These are phyloP conservation scores for Lactifluus pinguis DNA, from an alignment of 768 basidiomycete species.

Conservation along the genomic window DNA sequence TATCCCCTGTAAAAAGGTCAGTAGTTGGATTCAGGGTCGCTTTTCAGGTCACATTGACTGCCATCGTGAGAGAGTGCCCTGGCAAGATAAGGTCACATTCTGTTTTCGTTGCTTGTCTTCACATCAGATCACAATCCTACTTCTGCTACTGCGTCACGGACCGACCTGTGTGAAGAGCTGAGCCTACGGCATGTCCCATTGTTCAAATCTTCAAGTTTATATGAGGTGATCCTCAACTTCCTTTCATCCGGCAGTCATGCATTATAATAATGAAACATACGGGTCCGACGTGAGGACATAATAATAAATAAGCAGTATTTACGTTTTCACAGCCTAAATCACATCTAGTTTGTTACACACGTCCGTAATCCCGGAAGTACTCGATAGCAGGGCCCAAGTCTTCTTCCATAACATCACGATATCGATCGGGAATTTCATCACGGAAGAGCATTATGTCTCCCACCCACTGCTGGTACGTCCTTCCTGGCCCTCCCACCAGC, in stretches of 20 bases:
- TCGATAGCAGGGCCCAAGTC: constrained; percentile 12
- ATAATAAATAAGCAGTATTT: neutral
- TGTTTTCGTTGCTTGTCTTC: too few species aligned
- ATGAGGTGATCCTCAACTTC: neutral
- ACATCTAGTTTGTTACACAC: neutral
- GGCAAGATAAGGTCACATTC: too few species aligned
- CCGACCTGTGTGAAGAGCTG: neutral
- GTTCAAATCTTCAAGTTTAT: neutral
- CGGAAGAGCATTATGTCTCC: constrained; percentile 17
- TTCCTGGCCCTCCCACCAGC: constrained; percentile 5
- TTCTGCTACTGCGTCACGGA: too few species aligned
- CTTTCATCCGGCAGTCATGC: neutral
- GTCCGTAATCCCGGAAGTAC: constrained; percentile 16
- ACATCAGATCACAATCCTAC: too few species aligned
- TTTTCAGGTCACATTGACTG: too few species aligned
- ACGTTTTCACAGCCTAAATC: neutral
- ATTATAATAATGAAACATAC: neutral
- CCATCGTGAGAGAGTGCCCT: too few species aligned
- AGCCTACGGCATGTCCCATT: neutral
- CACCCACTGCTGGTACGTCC: constrained; percentile 7
- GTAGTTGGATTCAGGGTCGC: too few species aligned
- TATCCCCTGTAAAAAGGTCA: too few species aligned
- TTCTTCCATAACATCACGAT: constrained; percentile 12
- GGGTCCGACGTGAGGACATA: neutral
- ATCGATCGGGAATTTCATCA: constrained; percentile 8